phyloP scores from a whole-genome alignment of 345 rosid genomes.

The Populus deltoides region DNA sequence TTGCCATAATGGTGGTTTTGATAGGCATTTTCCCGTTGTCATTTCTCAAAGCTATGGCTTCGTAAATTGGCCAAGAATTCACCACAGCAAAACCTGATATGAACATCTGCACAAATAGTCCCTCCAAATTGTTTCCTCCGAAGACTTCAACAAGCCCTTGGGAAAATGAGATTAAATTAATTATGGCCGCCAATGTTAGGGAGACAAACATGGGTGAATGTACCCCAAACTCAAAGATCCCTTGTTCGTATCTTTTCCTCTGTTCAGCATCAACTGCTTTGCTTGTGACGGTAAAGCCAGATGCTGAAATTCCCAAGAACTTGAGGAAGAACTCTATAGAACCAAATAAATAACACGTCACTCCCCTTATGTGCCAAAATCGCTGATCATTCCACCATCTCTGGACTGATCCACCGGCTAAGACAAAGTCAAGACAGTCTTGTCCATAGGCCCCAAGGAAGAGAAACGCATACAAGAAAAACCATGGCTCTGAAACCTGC shows the following conservation, averaged over 20 bases:
- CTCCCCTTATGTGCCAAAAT: constrained; percentile 54
- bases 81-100: constrained; percentile 39
- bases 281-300: constrained; percentile 59
- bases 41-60: constrained; percentile 51
- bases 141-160: constrained; percentile 23
- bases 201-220: constrained; percentile 53
- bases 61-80: constrained; percentile 59
- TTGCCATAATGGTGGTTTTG: constrained; percentile 24
- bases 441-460: constrained; percentile 59
- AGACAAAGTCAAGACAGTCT: constrained; percentile 38
- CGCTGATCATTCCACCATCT: constrained; percentile 81
- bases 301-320: constrained; percentile 40
- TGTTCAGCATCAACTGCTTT: constrained; percentile 52
- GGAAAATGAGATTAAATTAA: constrained; percentile 41
- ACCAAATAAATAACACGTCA: constrained; percentile 44
- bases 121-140: constrained; percentile 22
- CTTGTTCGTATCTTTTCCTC: constrained; percentile 39
- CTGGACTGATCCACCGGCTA: constrained; percentile 38
- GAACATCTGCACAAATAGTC: constrained; percentile 35
- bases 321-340: constrained; percentile 42
- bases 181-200: constrained; percentile 39
- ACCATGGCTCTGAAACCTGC: constrained; percentile 59
- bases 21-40: constrained; percentile 55
- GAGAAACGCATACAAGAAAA: constrained; percentile 56
- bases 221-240: constrained; percentile 34